Evolutionary conservation across 192 early-diverging fungal genomes (phyloP), one percentile per base, ranked within the genome.

Genomic region (Entomortierella lignicola): DNA sequence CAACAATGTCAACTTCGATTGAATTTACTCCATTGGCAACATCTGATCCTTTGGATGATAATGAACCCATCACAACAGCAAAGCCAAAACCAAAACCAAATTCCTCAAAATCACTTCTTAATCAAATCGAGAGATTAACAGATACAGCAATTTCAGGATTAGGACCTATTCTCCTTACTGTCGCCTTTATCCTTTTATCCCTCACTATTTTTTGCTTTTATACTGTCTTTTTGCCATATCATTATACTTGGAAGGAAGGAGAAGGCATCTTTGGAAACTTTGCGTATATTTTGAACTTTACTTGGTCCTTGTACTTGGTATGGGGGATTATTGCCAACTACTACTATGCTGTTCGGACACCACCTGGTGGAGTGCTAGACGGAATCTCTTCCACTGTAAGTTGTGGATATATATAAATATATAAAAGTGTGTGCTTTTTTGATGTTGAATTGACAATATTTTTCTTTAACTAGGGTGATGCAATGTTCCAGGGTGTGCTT

Each of bases 241-340:
- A 71, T 17, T 72, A 85, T 52, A 27, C 43, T 8, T 89, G 86
- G 86, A 47, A 70, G 15, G 82, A 83, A 11, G 82, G 82, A 29
- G 21, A 71, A 6, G 77, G 81, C 30, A 43, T 77, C 47, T 63
- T 79, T 57, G 65, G 72, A 11, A 89, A 79, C 21, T 18, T 77
- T 20, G 44, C 39, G 4, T 86, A 85, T 62, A 69, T 69, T 54
- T 4, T 68, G 15, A 51, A 75, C 21, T 32, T 81, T 30, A 42
- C 60, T 50, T 81, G 67, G 71, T 82, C 85, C 13, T 30, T 64
- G 1, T 89, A 89, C 56, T 65, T 89, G 47, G 81, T 87, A 15
- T 86, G 82, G 64, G 84, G 85, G 48, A 87, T 87, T 34, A 55
- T 71, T 27, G 87, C 82, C 47, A 84, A 89, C 53, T 89, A 89